Base-by-base conservation (phyloP, 2,329 filamentous ascomycete species). In the Zelopaecilomyces penicillatus region DNA sequence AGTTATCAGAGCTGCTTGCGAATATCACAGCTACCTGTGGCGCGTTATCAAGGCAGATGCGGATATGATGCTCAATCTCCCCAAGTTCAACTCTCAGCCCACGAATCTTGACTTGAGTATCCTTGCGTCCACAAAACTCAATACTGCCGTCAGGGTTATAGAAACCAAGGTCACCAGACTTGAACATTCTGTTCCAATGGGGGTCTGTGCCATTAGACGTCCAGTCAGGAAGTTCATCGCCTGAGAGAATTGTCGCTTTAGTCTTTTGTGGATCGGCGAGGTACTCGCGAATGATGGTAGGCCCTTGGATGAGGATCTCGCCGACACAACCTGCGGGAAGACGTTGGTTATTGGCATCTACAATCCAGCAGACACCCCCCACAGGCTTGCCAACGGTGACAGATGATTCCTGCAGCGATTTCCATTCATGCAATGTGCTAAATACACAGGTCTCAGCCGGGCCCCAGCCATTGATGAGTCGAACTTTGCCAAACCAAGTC, bases 241-340 rank as follows among this genome's bases (percentile, higher is more conserved):
- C 56, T 30, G 72, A 63, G 41, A 63, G 51, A 31, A 61, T 60
- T 19, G 34, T 5, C 45, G 36, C 33, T 49, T 44, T 12, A 61
- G 70, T 65, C 39, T 48, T 50, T 5, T 34, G 39, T 0, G 55
- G 10, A 26, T 62, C 54, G 40, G 72, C 68, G 10, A 75, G 55
- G 46, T 78, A 78, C 27, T 73, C 71, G 35, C 65, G 59, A 11
- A 67, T 71, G 9, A 78, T 64, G 2, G 68, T 63, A 1, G 72
- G 73, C 0, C 69, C 68, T 45, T 65, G 65, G 26, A 71, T 45
- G 3, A 64, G 48, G 9, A 67, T 51, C 42, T 67, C 65, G 2
- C 62, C 62, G 2, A 55, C 37, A 5, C 33, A 43, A 1, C 61
- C 61, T 8, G 49, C 5, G 28, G 46, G 35, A 47, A 12, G 19